phyloP scores from a whole-genome alignment of 257 asterid genomes.

The Gentiana straminea region DNA sequence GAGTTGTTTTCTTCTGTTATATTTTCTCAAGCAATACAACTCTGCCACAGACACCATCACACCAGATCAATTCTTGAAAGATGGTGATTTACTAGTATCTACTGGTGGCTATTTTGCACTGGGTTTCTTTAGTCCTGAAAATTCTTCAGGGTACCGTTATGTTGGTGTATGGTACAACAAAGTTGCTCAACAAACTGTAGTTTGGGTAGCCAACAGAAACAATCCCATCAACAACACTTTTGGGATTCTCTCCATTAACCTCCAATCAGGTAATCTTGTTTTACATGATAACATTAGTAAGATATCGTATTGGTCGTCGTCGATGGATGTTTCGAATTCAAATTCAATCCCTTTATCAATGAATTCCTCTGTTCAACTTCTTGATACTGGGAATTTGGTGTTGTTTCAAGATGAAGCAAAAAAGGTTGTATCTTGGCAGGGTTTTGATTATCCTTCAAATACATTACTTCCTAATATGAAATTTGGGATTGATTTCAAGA shows the following conservation, averaged over 20 bases:
- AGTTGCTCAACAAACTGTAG: constrained; percentile 22
- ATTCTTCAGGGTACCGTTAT: constrained; percentile 12
- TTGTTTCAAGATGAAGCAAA: constrained; percentile 16
- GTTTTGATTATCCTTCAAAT: constrained; percentile 42
- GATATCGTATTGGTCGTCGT: constrained; percentile 23
- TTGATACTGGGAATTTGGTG: constrained; percentile 35
- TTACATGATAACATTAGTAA: constrained; percentile 8
- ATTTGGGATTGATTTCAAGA: constrained; percentile 16
- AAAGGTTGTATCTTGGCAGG: constrained; percentile 30
- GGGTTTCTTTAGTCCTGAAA: constrained; percentile 36
- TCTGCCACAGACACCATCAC: constrained; percentile 17
- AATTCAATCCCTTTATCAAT: constrained; percentile 2
- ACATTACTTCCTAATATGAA: constrained; percentile 39
- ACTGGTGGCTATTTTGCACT: constrained; percentile 13
- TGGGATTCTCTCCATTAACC: constrained; percentile 16
- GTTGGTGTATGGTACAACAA: constrained; percentile 31
- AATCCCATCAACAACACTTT: constrained; percentile 14
- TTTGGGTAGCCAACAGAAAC: constrained; percentile 33
- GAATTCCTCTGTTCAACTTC: constrained; percentile 8
- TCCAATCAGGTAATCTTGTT: constrained; percentile 26
- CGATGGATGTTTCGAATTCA: too few species aligned
- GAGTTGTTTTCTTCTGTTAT: constrained; percentile 1
- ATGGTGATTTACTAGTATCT: constrained; percentile 26
- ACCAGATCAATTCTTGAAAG: constrained; percentile 19
- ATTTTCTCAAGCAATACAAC: constrained; percentile 10